Conservation (phyloP, 2,329 filamentous ascomycete species). For the Penicillium sp. region DNA sequence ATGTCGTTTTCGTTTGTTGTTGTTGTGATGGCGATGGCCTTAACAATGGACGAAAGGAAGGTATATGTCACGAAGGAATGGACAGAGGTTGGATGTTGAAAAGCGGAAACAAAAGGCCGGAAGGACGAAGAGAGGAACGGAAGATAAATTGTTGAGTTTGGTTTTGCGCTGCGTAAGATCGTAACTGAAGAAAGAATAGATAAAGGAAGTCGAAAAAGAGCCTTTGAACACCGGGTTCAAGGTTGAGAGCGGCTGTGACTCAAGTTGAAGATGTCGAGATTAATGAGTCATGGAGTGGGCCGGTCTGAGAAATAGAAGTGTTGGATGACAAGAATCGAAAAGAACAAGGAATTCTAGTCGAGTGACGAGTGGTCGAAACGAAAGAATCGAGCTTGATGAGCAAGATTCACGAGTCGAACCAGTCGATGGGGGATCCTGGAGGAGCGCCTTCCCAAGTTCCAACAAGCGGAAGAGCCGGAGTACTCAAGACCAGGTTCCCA, state of each 20-base stretch:
- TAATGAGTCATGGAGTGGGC: conserved; percentile 35
- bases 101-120: background rate
- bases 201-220: conserved; percentile 27
- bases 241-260: conserved; percentile 36
- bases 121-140: conserved; percentile 13
- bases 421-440: conserved; percentile 25
- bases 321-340: background rate
- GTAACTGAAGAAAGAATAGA: conserved; percentile 34
- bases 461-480: conserved; percentile 23
- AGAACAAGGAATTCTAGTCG: conserved; percentile 1
- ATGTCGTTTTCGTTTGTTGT: conserved; percentile 37
- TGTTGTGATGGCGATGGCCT: conserved; percentile 19
- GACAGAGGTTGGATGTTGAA: conserved; percentile 10
- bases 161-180: conserved; percentile 47
- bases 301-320: conserved; percentile 7
- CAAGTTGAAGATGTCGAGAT: conserved; percentile 25
- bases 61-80: conserved; percentile 30
- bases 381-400: conserved; percentile 8
- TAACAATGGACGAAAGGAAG: conserved; percentile 21
- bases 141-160: conserved; percentile 14
- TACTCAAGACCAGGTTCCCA: conserved; percentile 31
- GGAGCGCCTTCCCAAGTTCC: conserved; percentile 28
- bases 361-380: background rate
- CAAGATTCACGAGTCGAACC: conserved; percentile 7
- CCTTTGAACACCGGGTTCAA: conserved; percentile 45